These are phyloP conservation scores for Vitis hybrid DNA, from an alignment of 177 flowering plant genomes.

Conservation along the genomic window DNA sequence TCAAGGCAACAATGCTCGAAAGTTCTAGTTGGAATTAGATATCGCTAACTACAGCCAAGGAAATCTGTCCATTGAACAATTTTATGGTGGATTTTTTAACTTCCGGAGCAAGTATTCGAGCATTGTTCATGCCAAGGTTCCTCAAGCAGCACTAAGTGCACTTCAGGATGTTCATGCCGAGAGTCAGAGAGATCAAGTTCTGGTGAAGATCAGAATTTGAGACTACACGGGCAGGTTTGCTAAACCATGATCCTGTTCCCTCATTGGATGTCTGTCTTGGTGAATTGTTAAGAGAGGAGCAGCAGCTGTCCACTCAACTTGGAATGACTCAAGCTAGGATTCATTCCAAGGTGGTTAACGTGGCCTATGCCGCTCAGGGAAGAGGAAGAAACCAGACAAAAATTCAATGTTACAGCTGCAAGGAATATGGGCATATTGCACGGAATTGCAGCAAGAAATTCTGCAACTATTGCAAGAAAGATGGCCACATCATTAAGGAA, in stretches of 20 bases:
- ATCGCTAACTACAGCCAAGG: neutral
- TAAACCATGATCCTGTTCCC: too few species aligned
- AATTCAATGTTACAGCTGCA: constrained; percentile 11
- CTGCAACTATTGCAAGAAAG: constrained; percentile 14
- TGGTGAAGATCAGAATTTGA: constrained; percentile 10
- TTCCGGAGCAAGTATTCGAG: constrained; percentile 9
- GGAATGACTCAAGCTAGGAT: neutral
- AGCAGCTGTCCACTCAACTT: constrained; percentile 1
- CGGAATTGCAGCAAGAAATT: constrained; percentile 4
- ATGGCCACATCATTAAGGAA: constrained; percentile 8
- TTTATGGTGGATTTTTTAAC: constrained; percentile 11
- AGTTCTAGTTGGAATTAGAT: too few species aligned
- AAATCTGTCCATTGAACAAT: constrained; percentile 11
- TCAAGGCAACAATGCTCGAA: too few species aligned
- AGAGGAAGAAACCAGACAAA: neutral
- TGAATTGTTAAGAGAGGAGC: constrained; percentile 22
- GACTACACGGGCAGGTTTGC: too few species aligned
- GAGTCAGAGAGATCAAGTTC: constrained; percentile 12
- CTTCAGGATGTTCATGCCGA: neutral
- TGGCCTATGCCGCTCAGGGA: constrained; percentile 10
- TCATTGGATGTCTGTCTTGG: constrained; percentile 15
- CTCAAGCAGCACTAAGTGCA: constrained; percentile 1
- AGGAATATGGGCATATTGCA: constrained; percentile 14
- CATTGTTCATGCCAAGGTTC: constrained; percentile 9
- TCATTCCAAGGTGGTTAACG: neutral